Conservation (phyloP, 2,329 filamentous ascomycete species). For the Lachnellula suecica region DNA sequence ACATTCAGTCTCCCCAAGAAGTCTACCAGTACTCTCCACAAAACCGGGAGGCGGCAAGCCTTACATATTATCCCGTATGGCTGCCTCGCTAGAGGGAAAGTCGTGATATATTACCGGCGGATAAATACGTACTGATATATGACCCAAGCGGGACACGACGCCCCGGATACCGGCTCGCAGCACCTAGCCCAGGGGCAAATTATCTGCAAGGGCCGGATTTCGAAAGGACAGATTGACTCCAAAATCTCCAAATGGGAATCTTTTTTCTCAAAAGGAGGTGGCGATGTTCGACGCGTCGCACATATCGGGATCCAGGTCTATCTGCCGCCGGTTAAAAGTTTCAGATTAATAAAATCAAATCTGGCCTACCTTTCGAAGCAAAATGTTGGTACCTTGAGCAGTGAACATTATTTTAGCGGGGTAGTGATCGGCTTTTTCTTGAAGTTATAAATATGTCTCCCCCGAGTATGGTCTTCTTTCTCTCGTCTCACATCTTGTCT, state of each 20-base stretch:
- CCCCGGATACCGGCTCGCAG: not conserved
- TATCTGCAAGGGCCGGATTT: not conserved
- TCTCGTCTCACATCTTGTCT: no score
- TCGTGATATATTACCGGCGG: not conserved
- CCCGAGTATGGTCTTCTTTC: no score
- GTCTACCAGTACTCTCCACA: no score
- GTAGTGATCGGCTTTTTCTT: not conserved
- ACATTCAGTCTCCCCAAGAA: no score
- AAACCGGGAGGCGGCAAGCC: no score
- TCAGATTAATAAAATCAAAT: constrained; percentile 1
- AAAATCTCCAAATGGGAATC: not conserved
- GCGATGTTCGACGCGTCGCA: not conserved
- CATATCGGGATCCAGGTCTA: not conserved
- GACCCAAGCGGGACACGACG: not conserved
- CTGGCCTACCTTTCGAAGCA: not conserved
- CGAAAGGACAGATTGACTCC: not conserved
- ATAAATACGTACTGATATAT: not conserved
- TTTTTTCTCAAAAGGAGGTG: constrained; percentile 29
- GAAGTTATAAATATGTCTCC: not conserved
- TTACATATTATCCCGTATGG: no score
- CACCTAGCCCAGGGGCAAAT: not conserved
- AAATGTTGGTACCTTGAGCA: not conserved
- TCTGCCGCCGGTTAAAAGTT: constrained; percentile 1
- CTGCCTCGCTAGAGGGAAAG: no score
- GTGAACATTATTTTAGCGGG: not conserved